phyloP scores from a whole-genome alignment of 2,329 filamentous ascomycete genomes.

The Xylariaceae sp. region DNA sequence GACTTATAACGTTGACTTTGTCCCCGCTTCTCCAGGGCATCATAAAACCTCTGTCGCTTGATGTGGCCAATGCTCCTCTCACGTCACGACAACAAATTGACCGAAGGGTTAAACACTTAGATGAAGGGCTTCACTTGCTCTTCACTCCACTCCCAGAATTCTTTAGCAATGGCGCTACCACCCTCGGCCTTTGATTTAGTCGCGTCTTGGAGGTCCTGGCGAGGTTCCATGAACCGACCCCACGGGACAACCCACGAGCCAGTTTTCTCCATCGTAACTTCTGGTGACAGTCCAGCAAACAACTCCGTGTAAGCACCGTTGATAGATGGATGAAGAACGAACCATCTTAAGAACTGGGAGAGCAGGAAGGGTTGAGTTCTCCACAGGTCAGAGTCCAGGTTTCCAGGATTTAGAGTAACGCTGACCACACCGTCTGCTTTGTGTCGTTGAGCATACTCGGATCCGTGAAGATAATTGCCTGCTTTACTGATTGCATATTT shows the following conservation, averaged over 20 bases:
- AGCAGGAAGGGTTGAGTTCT: constrained; percentile 4
- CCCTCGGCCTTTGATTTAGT: constrained; percentile 29
- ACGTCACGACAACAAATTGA: no score
- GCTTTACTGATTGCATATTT: constrained; percentile 23
- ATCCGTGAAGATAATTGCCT: constrained; percentile 17
- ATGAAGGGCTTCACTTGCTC: constrained; percentile 7
- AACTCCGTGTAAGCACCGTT: constrained; percentile 39
- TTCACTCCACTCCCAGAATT: constrained; percentile 43
- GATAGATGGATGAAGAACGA: constrained; percentile 11
- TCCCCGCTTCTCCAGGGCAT: no score
- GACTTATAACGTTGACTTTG: no score
- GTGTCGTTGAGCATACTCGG: constrained; percentile 16
- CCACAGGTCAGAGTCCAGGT: constrained; percentile 19
- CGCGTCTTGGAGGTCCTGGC: constrained; percentile 28
- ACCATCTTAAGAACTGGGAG: constrained; percentile 1
- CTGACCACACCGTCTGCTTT: constrained; percentile 13
- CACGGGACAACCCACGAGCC: constrained; percentile 34
- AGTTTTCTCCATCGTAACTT: constrained; percentile 30
- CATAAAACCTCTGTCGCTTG: no score
- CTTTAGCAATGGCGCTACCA: constrained; percentile 31
- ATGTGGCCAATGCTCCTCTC: no score
- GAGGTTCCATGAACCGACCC: constrained; percentile 13
- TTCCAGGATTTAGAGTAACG: constrained; percentile 20
- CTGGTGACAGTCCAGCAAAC: constrained; percentile 34
- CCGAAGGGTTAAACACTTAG: neutral